Percentiles rank a stretch among this genome's conserved stretches.
These are phyloP conservation scores for Kodamaea fukazawae DNA, from an alignment of 805 yeast species.

Conservation along the genomic window DNA sequence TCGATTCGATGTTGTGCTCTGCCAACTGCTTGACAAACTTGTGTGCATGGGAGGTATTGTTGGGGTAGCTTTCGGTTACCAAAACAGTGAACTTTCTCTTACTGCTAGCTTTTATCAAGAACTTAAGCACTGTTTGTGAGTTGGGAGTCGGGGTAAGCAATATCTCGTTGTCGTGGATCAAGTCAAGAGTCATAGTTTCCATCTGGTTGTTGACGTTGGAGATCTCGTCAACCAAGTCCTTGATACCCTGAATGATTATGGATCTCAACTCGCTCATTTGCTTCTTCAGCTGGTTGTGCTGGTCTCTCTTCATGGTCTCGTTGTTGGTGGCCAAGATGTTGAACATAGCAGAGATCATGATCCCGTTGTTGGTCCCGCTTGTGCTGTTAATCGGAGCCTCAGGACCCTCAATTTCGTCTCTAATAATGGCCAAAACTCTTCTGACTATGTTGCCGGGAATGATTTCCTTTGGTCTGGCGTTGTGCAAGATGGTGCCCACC, in stretches of 20 bases:
- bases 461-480: constrained; percentile 87
- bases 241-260: constrained; percentile 85
- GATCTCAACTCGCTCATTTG: constrained; percentile 71
- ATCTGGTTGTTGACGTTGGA: constrained; percentile 86
- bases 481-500: constrained; percentile 66
- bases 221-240: constrained; percentile 89
- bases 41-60: constrained; percentile 75
- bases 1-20: constrained; percentile 83
- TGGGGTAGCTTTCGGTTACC: constrained; percentile 91
- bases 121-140: constrained; percentile 83
- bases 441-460: constrained; percentile 88
- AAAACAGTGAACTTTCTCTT: constrained; percentile 90
- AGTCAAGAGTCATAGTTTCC: constrained; percentile 85
- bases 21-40: constrained; percentile 76
- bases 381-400: constrained; percentile 33
- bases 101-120: constrained; percentile 78
- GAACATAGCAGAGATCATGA: constrained; percentile 79
- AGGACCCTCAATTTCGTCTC: constrained; percentile 65
- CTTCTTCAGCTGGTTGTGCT: constrained; percentile 33
- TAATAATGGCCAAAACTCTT: constrained; percentile 77
- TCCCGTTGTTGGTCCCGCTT: constrained; percentile 4
- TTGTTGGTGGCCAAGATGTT: constrained; percentile 61
- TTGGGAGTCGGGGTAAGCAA: constrained; percentile 92
- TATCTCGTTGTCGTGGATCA: constrained; percentile 89
- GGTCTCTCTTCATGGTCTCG: constrained; percentile 21